Percentiles rank a stretch among this genome's conserved stretches.
phyloP scores from a whole-genome alignment of 2,329 filamentous ascomycete genomes.

The Stagonosporopsis rhizophila region DNA sequence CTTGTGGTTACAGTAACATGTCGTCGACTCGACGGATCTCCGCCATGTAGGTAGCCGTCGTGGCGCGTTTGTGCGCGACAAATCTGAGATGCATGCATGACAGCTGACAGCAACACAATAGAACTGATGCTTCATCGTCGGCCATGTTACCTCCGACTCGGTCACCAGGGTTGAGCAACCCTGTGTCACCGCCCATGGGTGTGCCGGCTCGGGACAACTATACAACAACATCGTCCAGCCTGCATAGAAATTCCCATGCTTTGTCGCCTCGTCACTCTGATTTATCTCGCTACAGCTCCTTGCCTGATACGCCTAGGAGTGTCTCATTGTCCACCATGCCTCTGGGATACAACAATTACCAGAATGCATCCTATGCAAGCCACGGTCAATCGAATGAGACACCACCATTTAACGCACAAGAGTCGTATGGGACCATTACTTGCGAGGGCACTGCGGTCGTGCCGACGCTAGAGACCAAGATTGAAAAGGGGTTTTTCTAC shows the following conservation, averaged over 20 bases:
- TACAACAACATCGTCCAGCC: conserved; percentile 50
- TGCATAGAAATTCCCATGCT: conserved; percentile 43
- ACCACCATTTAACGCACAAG: conserved; percentile 56
- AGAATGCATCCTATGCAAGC: conserved; percentile 26
- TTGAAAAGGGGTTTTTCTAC: conserved; percentile 89
- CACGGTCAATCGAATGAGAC: conserved; percentile 36
- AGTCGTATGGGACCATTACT: conserved; percentile 66
- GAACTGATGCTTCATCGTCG: conserved; percentile 55
- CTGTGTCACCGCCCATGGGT: conserved; percentile 52
- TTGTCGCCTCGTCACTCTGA: conserved; percentile 47
- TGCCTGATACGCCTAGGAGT: conserved; percentile 49
- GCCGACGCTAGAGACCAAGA: conserved; percentile 77
- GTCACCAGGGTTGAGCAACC: conserved; percentile 51
- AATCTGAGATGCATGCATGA: conserved; percentile 46
- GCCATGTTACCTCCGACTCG: conserved; percentile 56
- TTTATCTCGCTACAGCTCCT: conserved; percentile 43
- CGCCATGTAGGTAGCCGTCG: conserved; percentile 54
- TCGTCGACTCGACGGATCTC: conserved; percentile 52
- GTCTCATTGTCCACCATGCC: conserved; percentile 43
- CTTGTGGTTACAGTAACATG: conserved; percentile 49
- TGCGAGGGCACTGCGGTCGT: conserved; percentile 68
- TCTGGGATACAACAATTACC: conserved; percentile 33
- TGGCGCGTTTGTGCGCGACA: conserved; percentile 44
- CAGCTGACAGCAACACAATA: conserved; percentile 50
- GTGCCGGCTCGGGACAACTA: conserved; percentile 54